phyloP scores from a whole-genome alignment of 2,329 filamentous ascomycete species.

The Cadophora gregata region DNA sequence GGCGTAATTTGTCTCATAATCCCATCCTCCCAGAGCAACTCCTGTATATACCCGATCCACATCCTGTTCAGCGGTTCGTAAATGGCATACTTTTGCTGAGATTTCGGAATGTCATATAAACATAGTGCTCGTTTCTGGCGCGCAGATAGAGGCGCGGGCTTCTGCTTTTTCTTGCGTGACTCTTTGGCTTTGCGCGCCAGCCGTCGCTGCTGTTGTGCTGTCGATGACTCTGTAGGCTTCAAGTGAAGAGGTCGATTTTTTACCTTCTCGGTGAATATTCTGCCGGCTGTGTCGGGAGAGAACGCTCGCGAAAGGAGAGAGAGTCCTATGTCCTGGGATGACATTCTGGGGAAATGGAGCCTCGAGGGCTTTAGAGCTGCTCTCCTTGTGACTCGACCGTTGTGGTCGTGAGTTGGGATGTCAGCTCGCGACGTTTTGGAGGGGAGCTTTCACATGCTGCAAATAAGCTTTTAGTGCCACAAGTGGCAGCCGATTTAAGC shows the following conservation, averaged over 20 bases:
- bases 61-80: slow-evolving; percentile 79
- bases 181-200: slow-evolving; percentile 46
- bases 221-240: slow-evolving; percentile 72
- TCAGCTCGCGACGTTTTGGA: slow-evolving; percentile 13
- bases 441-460: slow-evolving; percentile 31
- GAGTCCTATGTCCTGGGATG: slow-evolving; percentile 52
- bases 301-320: slow-evolving; percentile 79
- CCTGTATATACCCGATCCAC: slow-evolving; percentile 86
- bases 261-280: slow-evolving; percentile 83
- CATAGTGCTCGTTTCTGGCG: slow-evolving; percentile 75
- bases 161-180: slow-evolving; percentile 52
- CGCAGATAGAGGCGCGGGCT: slow-evolving; percentile 75
- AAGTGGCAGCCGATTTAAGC: slow-evolving; percentile 3
- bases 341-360: slow-evolving; percentile 23
- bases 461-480: slow-evolving; percentile 16
- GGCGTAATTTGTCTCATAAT: slow-evolving; percentile 30
- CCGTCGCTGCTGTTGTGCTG: slow-evolving; percentile 41
- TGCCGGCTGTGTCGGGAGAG: slow-evolving; percentile 70
- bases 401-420: background rate
- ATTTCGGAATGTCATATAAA: slow-evolving; percentile 75
- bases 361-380: background rate
- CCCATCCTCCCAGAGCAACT: slow-evolving; percentile 64
- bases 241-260: slow-evolving; percentile 82
- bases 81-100: slow-evolving; percentile 72
- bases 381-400: background rate